A percentile compares a stretch with the other conserved stretches of the same genome.
These are phyloP conservation scores for Phytophthora citrophthora DNA, from an alignment of 352 stramenopile genomes.

Conservation along the genomic window DNA sequence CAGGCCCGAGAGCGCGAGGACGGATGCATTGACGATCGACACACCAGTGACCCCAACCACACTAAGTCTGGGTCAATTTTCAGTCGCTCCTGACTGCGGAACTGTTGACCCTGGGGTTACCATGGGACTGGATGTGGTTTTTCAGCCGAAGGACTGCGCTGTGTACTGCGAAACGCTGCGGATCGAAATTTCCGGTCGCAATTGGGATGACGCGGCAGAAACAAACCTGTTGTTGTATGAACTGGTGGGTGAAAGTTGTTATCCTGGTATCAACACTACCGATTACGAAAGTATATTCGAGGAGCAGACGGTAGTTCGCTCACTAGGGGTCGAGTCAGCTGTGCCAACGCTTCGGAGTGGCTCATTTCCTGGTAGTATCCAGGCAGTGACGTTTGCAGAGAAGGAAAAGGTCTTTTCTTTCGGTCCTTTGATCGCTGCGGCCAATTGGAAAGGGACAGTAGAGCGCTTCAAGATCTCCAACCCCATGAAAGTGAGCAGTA, in stretches of 20 bases:
- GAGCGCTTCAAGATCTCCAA: conserved; percentile 96
- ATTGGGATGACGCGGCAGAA: conserved; percentile 49
- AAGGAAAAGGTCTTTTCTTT: conserved; percentile 91
- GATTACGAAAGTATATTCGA: conserved; percentile 95
- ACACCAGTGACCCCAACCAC: conserved; percentile 38
- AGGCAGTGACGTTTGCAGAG: conserved; percentile 84
- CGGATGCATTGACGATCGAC: conserved; percentile 44
- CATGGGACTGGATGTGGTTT: conserved; percentile 73
- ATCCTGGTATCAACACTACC: conserved; percentile 89
- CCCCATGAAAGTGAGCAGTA: conserved; percentile 94
- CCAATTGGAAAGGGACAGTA: conserved; percentile 74
- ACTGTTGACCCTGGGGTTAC: conserved; percentile 87
- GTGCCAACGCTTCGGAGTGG: conserved; percentile 19
- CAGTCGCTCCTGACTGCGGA: conserved; percentile 75
- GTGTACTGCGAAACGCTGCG: conserved; percentile 76
- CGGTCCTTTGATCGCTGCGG: conserved; percentile 75
- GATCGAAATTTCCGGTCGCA: conserved; percentile 82
- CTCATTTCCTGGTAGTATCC: conserved; percentile 36
- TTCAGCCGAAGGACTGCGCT: conserved; percentile 77
- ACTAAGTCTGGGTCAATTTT: conserved; percentile 82
- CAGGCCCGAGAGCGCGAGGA: conserved; percentile 1
- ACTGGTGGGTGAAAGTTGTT: conserved; percentile 92
- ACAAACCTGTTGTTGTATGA: conserved; percentile 79
- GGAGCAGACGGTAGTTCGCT: conserved; percentile 92
- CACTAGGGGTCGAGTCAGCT: conserved; percentile 54